Evolutionary conservation across 78 protist genomes (phyloP).

Genomic region (Trichosphaerium sp.): DNA sequence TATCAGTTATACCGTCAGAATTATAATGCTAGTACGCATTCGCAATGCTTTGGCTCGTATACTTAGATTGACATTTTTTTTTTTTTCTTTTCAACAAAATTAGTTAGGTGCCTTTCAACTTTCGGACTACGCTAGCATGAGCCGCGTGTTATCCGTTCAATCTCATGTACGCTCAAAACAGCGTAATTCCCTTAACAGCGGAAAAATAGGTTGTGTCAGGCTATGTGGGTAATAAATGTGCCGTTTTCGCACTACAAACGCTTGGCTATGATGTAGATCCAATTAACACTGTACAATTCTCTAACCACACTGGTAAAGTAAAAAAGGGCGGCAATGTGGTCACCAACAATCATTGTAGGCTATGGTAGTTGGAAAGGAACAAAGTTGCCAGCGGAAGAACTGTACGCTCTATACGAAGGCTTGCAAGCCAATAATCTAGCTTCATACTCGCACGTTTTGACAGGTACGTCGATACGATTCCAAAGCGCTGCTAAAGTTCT

Average conservation of each 20-base stretch:
- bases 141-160: conserved; percentile 37
- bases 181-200: conserved; percentile 12
- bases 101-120: no score
- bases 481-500: not conserved
- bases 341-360: conserved; percentile 1
- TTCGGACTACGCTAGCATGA: conserved; percentile 18
- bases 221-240: conserved; percentile 71
- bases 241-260: conserved; percentile 54
- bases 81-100: no score
- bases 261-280: conserved; percentile 70
- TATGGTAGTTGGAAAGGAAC: conserved; percentile 50
- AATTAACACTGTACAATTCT: conserved; percentile 64
- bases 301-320: conserved; percentile 61
- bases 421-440: conserved; percentile 24
- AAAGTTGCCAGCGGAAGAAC: conserved; percentile 28
- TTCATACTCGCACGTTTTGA: conserved; percentile 44
- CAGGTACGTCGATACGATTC: conserved; percentile 14
- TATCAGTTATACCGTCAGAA: no score
- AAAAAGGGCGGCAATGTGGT: not conserved
- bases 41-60: no score
- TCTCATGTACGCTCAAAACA: conserved; percentile 1
- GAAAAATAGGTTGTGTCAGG: conserved; percentile 56
- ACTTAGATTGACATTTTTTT: no score
- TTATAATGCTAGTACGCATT: no score
- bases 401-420: conserved; percentile 40